Evolutionary conservation across 257 asterid genomes (phyloP).

Genomic region (Solanum corneliomulleri): DNA sequence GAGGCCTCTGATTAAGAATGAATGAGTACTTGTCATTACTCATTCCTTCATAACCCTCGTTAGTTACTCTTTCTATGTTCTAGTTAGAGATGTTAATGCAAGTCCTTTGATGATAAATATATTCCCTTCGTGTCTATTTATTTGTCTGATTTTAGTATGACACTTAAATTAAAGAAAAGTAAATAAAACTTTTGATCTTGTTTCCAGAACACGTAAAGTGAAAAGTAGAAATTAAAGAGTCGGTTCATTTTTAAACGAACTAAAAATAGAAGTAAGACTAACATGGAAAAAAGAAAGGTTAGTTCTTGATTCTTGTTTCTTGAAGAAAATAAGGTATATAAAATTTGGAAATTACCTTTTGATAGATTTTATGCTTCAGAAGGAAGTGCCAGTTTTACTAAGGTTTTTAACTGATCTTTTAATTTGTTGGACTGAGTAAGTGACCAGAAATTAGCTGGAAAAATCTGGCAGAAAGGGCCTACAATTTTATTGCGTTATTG

Average conservation of each 20-base stretch:
- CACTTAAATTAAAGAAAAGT: background rate
- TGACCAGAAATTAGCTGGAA: background rate
- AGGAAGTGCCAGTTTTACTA: background rate
- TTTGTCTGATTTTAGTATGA: background rate
- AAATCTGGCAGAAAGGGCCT: conserved; percentile 1
- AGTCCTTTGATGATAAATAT: background rate
- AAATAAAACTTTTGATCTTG: background rate
- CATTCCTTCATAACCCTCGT: background rate
- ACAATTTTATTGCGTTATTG: background rate
- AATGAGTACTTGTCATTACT: background rate
- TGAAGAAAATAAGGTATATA: background rate
- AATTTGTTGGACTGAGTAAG: background rate
- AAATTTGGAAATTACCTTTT: background rate
- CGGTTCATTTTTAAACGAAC: background rate
- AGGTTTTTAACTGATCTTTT: background rate
- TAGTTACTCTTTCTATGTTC: background rate
- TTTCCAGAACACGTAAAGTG: background rate
- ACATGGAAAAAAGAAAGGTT: background rate
- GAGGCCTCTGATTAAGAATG: background rate
- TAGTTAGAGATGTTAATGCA: background rate
- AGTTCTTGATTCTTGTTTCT: background rate
- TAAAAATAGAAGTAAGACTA: background rate
- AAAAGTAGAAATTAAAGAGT: background rate
- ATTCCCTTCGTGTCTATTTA: background rate
- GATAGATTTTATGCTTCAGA: background rate